Evolutionary conservation across 2,329 filamentous ascomycete genomes (phyloP).

Genomic region (Daldinia sp.): DNA sequence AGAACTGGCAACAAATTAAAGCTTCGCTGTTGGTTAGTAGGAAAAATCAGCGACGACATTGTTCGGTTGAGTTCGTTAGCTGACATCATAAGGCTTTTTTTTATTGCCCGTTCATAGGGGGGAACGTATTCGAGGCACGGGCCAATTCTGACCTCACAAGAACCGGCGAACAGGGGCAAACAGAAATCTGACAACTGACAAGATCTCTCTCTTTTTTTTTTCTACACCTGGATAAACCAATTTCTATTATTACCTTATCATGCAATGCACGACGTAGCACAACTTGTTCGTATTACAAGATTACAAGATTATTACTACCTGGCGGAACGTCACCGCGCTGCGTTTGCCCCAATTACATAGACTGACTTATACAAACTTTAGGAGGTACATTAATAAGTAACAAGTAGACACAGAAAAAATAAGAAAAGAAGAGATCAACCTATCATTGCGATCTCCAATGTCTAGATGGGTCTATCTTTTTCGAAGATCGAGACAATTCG

Average conservation of each 20-base stretch:
- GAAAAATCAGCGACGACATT: slow-evolving; percentile 4
- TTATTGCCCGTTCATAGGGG: neutral
- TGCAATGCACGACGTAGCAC: neutral
- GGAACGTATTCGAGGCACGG: slow-evolving; percentile 27
- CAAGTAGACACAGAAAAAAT: neutral
- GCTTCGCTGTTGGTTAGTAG: neutral
- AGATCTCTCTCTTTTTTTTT: neutral
- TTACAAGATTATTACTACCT: neutral
- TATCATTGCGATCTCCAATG: slow-evolving; percentile 1
- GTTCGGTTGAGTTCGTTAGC: slow-evolving; percentile 23
- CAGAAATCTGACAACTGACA: slow-evolving; percentile 4
- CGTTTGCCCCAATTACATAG: slow-evolving; percentile 22
- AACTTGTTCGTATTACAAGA: slow-evolving; percentile 8
- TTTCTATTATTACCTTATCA: neutral
- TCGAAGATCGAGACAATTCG: slow-evolving; percentile 11
- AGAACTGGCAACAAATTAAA: neutral
- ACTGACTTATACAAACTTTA: neutral
- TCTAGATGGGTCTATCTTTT: slow-evolving; percentile 26
- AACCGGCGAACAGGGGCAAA: neutral
- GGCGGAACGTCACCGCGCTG: slow-evolving; percentile 25
- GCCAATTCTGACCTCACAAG: slow-evolving; percentile 37
- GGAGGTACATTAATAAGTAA: neutral
- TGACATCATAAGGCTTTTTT: slow-evolving; percentile 38
- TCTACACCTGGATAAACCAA: neutral
- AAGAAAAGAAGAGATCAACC: neutral